Conservation (phyloP, 768 basidiomycete species). For the Leccinellum albellum region DNA sequence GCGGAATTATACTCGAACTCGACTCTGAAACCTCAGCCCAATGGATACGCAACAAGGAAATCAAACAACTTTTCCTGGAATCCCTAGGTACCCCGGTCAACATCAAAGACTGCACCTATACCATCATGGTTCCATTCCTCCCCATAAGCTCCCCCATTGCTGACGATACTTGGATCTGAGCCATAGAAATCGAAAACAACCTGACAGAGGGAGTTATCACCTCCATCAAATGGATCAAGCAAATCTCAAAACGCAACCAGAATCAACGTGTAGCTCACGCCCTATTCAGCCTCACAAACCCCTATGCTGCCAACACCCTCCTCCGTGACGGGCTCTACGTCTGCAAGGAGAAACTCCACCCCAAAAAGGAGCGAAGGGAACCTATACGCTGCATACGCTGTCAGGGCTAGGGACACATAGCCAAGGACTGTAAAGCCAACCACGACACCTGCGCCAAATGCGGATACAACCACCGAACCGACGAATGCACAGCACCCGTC, state of each 20-base stretch:
- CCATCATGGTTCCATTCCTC: neutral
- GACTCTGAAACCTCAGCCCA: neutral
- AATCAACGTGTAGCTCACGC: neutral
- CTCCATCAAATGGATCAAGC: neutral
- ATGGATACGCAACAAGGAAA: neutral
- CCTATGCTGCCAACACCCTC: neutral
- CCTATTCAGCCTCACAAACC: neutral
- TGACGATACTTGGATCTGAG: neutral
- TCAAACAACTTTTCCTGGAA: neutral
- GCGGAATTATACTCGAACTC: neutral
- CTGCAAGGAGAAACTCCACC: neutral
- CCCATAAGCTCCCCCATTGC: neutral
- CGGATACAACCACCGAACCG: neutral
- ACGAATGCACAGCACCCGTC: fast-evolving
- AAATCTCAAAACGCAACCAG: neutral
- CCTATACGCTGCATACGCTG: neutral
- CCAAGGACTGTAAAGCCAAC: neutral
- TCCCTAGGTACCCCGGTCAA: neutral
- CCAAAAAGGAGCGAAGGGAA: neutral
- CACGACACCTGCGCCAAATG: neutral
- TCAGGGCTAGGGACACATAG: slow-evolving; percentile 1
- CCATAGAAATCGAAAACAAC: neutral
- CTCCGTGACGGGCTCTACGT: neutral
- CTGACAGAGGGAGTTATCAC: neutral
- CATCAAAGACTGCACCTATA: neutral